Percentiles rank a stretch among this genome's conserved stretches.
Conservation (phyloP, 352 stramenopile species). For the Paralagenidium karlingii region DNA sequence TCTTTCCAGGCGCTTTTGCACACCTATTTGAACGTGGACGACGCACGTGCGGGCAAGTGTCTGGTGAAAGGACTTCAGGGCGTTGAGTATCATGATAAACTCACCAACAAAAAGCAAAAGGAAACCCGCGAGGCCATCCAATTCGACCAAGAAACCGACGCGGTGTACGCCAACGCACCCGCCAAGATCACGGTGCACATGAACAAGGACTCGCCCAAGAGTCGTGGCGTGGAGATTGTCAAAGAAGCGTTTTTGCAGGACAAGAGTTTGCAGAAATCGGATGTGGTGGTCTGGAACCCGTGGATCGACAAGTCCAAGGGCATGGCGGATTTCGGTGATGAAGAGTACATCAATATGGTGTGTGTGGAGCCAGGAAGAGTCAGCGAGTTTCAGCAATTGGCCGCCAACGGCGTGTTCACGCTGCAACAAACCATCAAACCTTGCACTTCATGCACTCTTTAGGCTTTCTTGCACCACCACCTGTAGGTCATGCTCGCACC, state of each 20-base stretch:
- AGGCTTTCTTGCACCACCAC: no score
- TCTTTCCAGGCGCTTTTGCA: constrained; percentile 91
- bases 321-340: constrained; percentile 92
- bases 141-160: constrained; percentile 78
- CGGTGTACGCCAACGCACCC: constrained; percentile 72
- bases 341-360: constrained; percentile 92
- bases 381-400: constrained; percentile 49
- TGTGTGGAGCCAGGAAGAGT: constrained; percentile 91
- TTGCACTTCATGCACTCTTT: no score
- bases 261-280: constrained; percentile 21
- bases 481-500: no score
- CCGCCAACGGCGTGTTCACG: constrained; percentile 34
- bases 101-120: constrained; percentile 44
- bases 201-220: constrained; percentile 22
- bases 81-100: constrained; percentile 82
- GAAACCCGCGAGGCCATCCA: constrained; percentile 43
- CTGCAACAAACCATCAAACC: constrained; percentile 41
- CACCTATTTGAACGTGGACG: constrained; percentile 87
- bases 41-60: constrained; percentile 41
- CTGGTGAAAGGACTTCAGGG: constrained; percentile 80
- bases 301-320: constrained; percentile 86
- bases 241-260: constrained; percentile 51
- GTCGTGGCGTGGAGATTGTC: constrained; percentile 59
- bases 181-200: constrained; percentile 57
- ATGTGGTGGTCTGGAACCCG: constrained; percentile 92